phyloP scores from a whole-genome alignment of 2,329 filamentous ascomycete species.

The Phyllosticta paracitricarpa region DNA sequence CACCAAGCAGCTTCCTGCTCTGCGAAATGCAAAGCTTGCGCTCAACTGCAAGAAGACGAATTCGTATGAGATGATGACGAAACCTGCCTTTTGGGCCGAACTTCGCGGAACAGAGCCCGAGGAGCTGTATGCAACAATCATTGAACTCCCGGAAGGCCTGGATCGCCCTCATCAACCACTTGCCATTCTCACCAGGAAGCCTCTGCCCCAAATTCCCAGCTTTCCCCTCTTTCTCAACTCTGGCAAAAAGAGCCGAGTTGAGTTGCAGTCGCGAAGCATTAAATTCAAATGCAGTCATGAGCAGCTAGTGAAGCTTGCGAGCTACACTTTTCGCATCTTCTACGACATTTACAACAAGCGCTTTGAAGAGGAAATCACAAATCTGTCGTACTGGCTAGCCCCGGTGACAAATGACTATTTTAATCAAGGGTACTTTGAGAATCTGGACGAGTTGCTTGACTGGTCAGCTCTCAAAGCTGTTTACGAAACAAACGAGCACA shows the following conservation, averaged over 20 bases:
- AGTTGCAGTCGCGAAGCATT: conserved; percentile 35
- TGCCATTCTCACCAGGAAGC: conserved; percentile 58
- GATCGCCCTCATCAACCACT: conserved; percentile 53
- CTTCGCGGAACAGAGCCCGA: conserved; percentile 36
- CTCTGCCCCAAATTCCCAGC: conserved; percentile 52
- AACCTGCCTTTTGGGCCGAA: conserved; percentile 63
- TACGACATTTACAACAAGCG: conserved; percentile 81
- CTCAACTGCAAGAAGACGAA: conserved; percentile 62
- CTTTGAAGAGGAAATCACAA: conserved; percentile 53
- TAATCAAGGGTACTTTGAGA: neutral
- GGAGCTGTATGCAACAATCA: conserved; percentile 49
- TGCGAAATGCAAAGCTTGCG: conserved; percentile 80
- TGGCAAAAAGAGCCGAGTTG: conserved; percentile 49
- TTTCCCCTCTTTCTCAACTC: conserved; percentile 66
- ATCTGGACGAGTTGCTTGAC: conserved; percentile 40
- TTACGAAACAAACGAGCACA: conserved; percentile 26
- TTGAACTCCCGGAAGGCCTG: conserved; percentile 53
- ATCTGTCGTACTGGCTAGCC: conserved; percentile 76
- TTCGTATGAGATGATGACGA: conserved; percentile 67
- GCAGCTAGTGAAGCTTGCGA: conserved; percentile 48
- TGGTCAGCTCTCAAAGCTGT: conserved; percentile 44
- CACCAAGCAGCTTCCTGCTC: conserved; percentile 59
- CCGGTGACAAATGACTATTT: conserved; percentile 36
- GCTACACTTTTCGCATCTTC: conserved; percentile 69
- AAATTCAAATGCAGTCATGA: conserved; percentile 36